Evolutionary conservation across 176 grass and related monocot genomes (phyloP), one percentile per base, ranked within the genome.

Genomic region (Tillandsia leiboldiana): DNA sequence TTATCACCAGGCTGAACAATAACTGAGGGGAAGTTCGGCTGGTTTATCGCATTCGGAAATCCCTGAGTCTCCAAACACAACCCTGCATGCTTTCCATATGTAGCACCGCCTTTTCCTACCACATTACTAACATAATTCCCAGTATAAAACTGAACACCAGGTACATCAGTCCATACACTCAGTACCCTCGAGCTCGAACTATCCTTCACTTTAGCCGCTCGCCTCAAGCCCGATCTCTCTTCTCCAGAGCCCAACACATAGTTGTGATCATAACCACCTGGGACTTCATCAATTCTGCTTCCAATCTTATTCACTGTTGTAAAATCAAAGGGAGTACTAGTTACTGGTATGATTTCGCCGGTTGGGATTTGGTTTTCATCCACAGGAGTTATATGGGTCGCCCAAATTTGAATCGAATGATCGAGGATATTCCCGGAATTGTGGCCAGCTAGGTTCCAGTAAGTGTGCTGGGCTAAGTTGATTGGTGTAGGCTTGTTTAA

Each of bases 381-480:
- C 11, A 89, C 81, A 24, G 85, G 92, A 68, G 92, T 96, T 42
- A 96, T 72, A 52, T 89, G 83, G 42, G 80, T 58, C 51, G 75
- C 85, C 81, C 66, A 89, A 26, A 96, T 96, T 63, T 89, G 86
- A 27, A 86, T 80, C 3, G 64, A 82, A 74, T 91, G 88, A 51
- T 87, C 79, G 26, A 91, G 83, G 49, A 78, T 82, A 49, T 71
- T 78, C 20, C 88, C 88, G 1, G 88, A 91, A 54, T 80, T 74
- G 70, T 96, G 92, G n/a, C 92, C 92, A n/a, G 92, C 83, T 59
- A 96, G 76, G 83, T 96, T 96, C 92, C 88, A 92, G 64, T 96
- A 96, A 12, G 92, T 96, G 84, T 92, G 86, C 51, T 96, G 88
- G 1, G 86, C 88, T 70, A 96, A 75, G 66, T 28, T 92, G 50